phyloP scores from a whole-genome alignment of 305 asterid species.

The Striga hermonthica region DNA sequence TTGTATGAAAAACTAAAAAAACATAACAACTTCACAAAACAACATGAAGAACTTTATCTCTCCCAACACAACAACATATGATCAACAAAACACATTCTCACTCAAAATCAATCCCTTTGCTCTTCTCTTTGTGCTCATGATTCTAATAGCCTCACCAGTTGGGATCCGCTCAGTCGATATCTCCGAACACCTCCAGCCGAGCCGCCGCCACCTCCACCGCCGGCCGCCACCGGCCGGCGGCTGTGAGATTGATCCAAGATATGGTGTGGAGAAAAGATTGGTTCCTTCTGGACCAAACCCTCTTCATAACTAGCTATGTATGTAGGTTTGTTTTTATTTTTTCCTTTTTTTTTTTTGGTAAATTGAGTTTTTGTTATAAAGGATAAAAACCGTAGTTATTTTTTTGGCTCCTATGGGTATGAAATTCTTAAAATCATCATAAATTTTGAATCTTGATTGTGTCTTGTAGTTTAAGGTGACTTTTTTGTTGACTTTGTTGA shows the following conservation, averaged over 20 bases:
- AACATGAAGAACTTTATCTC: too few species aligned
- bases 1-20: too few species aligned
- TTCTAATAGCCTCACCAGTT: neutral
- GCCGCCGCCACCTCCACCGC: conserved; percentile 25
- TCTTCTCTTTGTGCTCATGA: neutral
- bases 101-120: too few species aligned
- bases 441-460: neutral
- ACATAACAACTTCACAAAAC: too few species aligned
- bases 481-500: too few species aligned
- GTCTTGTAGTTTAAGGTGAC: too few species aligned
- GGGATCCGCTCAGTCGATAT: neutral
- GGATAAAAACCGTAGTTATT: too few species aligned
- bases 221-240: conserved; percentile 32
- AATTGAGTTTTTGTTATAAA: too few species aligned
- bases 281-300: conserved; percentile 89
- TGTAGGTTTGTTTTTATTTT: neutral
- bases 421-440: too few species aligned
- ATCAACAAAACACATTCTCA: too few species aligned
- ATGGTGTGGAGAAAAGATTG: conserved; percentile 70
- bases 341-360: neutral
- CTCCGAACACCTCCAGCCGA: conserved; percentile 26
- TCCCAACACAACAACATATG: too few species aligned
- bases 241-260: conserved; percentile 68
- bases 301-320: conserved; percentile 51
- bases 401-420: too few species aligned